Evolutionary conservation across 305 asterid species (phyloP).

Genomic region (Rubia peregrina): DNA sequence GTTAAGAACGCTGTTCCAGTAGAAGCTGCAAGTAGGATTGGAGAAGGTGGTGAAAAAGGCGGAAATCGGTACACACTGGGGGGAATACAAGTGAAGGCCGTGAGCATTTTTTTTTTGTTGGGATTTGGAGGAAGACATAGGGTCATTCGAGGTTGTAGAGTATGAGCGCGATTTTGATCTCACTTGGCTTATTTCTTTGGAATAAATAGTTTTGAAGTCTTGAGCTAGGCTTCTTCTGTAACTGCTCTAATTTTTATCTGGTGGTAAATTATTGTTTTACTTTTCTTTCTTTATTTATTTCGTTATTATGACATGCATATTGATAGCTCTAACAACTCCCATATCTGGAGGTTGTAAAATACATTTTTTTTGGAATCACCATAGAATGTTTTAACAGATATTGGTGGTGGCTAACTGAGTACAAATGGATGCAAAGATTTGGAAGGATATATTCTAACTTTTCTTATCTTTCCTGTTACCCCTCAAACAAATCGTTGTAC

Average conservation of each 20-base stretch:
- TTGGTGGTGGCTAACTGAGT: too few species aligned
- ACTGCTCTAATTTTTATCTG: background rate
- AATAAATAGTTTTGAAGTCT: background rate
- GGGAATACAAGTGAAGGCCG: background rate
- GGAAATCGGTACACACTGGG: background rate
- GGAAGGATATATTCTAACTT: too few species aligned
- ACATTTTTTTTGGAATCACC: too few species aligned
- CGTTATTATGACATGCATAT: too few species aligned
- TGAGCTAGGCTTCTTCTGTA: constrained; percentile 5
- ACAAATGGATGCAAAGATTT: too few species aligned
- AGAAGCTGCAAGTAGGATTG: constrained; percentile 22
- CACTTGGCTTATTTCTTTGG: background rate
- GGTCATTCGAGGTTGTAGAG: constrained; percentile 9
- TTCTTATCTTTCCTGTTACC: too few species aligned
- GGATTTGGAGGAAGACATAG: background rate
- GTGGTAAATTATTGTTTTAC: background rate
- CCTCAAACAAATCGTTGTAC: too few species aligned
- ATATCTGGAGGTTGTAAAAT: too few species aligned
- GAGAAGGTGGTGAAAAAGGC: background rate
- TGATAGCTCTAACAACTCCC: too few species aligned
- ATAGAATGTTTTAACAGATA: too few species aligned
- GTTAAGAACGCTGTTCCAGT: constrained; percentile 48
- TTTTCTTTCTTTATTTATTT: too few species aligned
- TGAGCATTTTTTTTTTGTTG: background rate
- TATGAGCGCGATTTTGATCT: constrained; percentile 14